Evolutionary conservation across 495 filamentous ascomycete species (phyloP), one percentile per base, ranked within the genome.

Genomic region (Xylaria flabelliformis): DNA sequence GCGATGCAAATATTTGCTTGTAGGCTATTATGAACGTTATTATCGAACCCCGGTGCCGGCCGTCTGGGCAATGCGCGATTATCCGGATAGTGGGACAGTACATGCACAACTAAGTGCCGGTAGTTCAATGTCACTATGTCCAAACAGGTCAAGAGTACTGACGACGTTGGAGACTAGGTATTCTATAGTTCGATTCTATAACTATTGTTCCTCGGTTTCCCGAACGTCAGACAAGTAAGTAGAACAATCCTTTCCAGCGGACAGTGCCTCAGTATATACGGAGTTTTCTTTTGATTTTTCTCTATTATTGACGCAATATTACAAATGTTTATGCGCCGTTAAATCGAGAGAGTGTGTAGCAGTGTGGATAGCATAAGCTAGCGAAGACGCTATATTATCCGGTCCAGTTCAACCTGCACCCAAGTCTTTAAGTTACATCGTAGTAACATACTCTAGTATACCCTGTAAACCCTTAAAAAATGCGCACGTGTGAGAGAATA

Each of bases 11-110:
- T 51, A 24, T 53, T 34, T 15, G 1, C 15, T 36, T 53, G 46
- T 32, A 32, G 36, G 39, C 39, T 26, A 42, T 39, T 26, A 39
- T 29, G n/a, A 15, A 36, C 26, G 8, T 5, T 9, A 48, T n/a
- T 34, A 48, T 50, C 24, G 19, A 53, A 19, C 46, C 24, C 64
- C 5, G n/a, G 26, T 65, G 32, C 58, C 63, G 39, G 24, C 39
- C 26, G 19, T 26, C 63, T 15, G 62, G 61, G 63, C 36, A 59
- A 46, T 68, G 50, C 56, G 64, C 39, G 64, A 72, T 72, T 53
- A 64, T 70, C 55, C 68, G 42, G 64, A 51, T 53, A 9, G 39
- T 13, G 44, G 21, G 41, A 46, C 13, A 34, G 13, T 36, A 29
- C 42, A 59, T 17, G 55, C 42, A 42, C 56, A 66, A 12, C 58